Conservation (phyloP, 1,284 basidiomycete species). For the Anthracocystis setariae region DNA sequence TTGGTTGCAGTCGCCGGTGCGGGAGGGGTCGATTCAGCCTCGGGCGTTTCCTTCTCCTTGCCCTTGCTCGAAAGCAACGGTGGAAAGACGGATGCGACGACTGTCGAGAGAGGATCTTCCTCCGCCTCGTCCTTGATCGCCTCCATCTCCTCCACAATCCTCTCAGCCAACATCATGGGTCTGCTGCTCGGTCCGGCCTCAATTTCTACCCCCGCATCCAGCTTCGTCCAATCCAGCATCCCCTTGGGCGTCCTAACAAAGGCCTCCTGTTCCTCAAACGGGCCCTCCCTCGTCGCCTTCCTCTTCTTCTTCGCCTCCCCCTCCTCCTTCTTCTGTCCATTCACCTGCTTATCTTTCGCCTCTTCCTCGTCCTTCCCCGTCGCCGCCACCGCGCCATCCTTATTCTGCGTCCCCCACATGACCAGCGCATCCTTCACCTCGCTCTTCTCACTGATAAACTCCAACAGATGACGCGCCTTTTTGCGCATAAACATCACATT, state of each 20-base stretch:
- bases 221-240: conserved; percentile 71
- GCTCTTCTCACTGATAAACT: conserved; percentile 86
- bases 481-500: conserved; percentile 64
- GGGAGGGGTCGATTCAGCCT: conserved; percentile 4
- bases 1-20: neutral
- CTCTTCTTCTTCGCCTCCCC: conserved; percentile 8
- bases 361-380: neutral
- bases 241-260: conserved; percentile 80
- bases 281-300: conserved; percentile 18
- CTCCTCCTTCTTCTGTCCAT: neutral
- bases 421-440: conserved; percentile 70
- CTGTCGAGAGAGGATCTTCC: conserved; percentile 20
- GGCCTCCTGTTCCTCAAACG: conserved; percentile 72
- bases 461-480: conserved; percentile 74
- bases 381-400: neutral
- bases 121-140: conserved; percentile 22
- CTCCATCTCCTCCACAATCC: conserved; percentile 30
- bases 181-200: conserved; percentile 35
- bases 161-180: conserved; percentile 15
- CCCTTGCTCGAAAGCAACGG: conserved; percentile 25
- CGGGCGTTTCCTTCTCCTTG: conserved; percentile 41
- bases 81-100: conserved; percentile 27
- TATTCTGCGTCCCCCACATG: conserved; percentile 50
- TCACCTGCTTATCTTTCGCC: neutral
- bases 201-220: conserved; percentile 36